These are phyloP conservation scores for Coniochaeta sp. DNA, from an alignment of 2,329 filamentous ascomycete species.

Conservation along the genomic window DNA sequence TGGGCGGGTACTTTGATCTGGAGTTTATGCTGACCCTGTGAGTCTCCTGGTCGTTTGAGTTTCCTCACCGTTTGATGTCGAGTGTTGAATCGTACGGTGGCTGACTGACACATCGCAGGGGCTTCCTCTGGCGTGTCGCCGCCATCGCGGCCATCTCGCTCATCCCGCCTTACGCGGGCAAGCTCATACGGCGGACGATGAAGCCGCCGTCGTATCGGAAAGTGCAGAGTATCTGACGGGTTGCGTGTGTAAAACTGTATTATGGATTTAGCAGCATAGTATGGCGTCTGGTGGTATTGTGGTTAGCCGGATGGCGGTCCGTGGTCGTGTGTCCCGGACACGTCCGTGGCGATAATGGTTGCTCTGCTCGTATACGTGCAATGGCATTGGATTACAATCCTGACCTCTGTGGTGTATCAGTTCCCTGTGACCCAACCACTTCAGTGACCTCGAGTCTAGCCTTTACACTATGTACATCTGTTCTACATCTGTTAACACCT, in stretches of 20 bases:
- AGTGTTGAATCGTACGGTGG: no score
- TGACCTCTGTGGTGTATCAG: neutral
- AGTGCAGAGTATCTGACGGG: constrained; percentile 60
- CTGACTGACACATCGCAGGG: constrained; percentile 37
- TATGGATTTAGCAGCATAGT: constrained; percentile 8
- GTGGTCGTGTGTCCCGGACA: neutral
- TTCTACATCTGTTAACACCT: neutral
- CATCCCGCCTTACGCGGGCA: constrained; percentile 80
- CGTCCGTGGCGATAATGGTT: neutral
- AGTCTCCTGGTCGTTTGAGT: no score
- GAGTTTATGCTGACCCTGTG: constrained; percentile 65
- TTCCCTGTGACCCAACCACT: neutral
- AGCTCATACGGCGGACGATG: constrained; percentile 76
- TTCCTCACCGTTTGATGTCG: no score
- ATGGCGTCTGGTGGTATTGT: constrained; percentile 6
- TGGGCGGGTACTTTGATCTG: constrained; percentile 86
- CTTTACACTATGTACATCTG: neutral
- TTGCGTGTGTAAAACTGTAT: neutral
- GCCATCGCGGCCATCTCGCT: constrained; percentile 76
- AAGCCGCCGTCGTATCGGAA: constrained; percentile 93
- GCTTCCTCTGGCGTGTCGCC: constrained; percentile 80
- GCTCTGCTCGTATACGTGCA: neutral
- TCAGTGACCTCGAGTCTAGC: no score
- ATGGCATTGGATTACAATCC: neutral
- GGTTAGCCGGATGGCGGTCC: neutral